Evolutionary conservation across 2,329 filamentous ascomycete genomes (phyloP).

Genomic region (Trichoderma breve): DNA sequence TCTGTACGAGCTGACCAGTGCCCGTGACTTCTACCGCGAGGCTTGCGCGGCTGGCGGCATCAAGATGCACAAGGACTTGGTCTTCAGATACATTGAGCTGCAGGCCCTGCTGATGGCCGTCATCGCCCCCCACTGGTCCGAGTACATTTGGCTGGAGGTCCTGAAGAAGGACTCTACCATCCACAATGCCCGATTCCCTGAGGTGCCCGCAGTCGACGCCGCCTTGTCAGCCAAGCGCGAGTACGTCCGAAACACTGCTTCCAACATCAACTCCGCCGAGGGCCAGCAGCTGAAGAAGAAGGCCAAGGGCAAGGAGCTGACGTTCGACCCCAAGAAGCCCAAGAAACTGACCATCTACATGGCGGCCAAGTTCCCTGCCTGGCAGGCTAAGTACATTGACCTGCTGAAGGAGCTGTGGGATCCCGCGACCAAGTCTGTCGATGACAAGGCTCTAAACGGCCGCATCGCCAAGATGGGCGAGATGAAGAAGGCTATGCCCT

Average conservation of each 20-base stretch:
- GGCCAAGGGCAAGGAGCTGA: slow-evolving; percentile 82
- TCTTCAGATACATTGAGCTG: slow-evolving; percentile 78
- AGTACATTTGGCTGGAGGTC: slow-evolving; percentile 92
- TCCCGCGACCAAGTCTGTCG: slow-evolving; percentile 55
- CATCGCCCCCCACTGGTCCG: slow-evolving; percentile 89
- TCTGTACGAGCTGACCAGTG: slow-evolving; percentile 86
- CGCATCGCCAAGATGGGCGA: slow-evolving; percentile 79
- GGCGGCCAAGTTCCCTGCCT: slow-evolving; percentile 75
- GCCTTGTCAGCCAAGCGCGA: slow-evolving; percentile 73
- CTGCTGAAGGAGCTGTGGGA: slow-evolving; percentile 72
- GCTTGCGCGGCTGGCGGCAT: slow-evolving; percentile 71
- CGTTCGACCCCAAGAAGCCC: slow-evolving; percentile 85
- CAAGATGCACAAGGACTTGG: slow-evolving; percentile 81
- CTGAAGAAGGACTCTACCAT: slow-evolving; percentile 74
- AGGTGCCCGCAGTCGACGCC: slow-evolving; percentile 62
- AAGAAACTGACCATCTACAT: slow-evolving; percentile 89
- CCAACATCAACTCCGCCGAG: slow-evolving; percentile 78
- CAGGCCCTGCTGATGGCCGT: slow-evolving; percentile 80
- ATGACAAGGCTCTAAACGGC: slow-evolving; percentile 79
- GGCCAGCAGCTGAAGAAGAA: slow-evolving; percentile 81
- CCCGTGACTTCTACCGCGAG: slow-evolving; percentile 89
- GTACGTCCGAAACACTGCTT: slow-evolving; percentile 74
- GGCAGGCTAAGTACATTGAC: slow-evolving; percentile 90
- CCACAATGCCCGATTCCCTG: slow-evolving; percentile 63
- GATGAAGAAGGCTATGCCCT: slow-evolving; percentile 98